Base-by-base conservation (phyloP, 192 early-diverging fungal genomes). In the Backusella tuberculispora region DNA sequence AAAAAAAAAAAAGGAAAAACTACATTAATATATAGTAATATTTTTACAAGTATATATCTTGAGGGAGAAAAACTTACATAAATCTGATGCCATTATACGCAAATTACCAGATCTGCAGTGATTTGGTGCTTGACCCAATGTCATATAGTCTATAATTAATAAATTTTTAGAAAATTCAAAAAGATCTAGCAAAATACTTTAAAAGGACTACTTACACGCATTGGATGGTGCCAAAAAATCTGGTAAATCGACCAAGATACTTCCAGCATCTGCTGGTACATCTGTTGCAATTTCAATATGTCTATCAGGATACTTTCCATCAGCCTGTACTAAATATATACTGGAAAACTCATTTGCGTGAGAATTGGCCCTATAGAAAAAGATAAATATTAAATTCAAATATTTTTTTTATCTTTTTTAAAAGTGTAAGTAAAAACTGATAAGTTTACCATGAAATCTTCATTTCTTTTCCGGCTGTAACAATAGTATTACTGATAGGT, bases 101-200 rank as follows among this genome's bases (percentile, higher is more conserved):
- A 69, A 47, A 69, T 69, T 69, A 47, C 68, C 68, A 46, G 68
- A 47, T 29, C 44, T 69, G 44, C 68, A 69, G 29, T 69, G 68
- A 19, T 47, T 21, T 15, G 68, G 67, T 45, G 26, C 43, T 47
- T 69, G 13, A 14, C 67, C 67, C 13, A 69, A 34, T 13, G 67
- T 69, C 67, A 69, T 69, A 46, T 46, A 69, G 17, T 69, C 67
- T 69, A 21, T 24, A 19, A 34, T 3, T 29, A 26, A 53, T 17
- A 7, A 21, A 21, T 53, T 21, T 34, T 34, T 34, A 34, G 15
- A 13, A 19, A 17, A 66, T 38, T 66, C 5, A 14, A 17, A 3
- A 64, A 37, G 10, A 63, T 53, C 1, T 34, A 65, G 2, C 13
- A 15, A 34, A 34, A 34, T 9, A 63, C n/a, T n/a, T n/a, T 13